These are phyloP conservation scores for Zea luxurians DNA, from an alignment of 176 grass and related monocot species.

Conservation along the genomic window DNA sequence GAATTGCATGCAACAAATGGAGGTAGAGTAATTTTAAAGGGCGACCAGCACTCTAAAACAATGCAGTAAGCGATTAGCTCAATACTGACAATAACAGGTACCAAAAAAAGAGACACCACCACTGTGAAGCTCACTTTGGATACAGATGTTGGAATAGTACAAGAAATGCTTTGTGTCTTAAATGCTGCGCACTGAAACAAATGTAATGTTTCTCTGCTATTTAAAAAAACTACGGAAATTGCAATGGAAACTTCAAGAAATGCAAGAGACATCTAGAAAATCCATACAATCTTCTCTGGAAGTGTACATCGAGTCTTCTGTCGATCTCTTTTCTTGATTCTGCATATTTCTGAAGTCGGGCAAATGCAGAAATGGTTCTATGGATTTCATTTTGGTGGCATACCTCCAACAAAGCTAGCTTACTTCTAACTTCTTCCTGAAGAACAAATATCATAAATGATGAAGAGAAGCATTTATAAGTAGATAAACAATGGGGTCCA, in stretches of 20 bases:
- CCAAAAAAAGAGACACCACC: background rate
- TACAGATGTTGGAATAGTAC: background rate
- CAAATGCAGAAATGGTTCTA: slow-evolving; percentile 53
- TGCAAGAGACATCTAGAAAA: slow-evolving; percentile 2
- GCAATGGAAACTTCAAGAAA: slow-evolving; percentile 19
- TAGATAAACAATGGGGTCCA: slow-evolving; percentile 1
- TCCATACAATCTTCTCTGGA: slow-evolving; percentile 87
- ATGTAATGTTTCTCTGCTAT: slow-evolving; percentile 13
- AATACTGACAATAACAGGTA: slow-evolving; percentile 7
- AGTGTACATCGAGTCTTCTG: slow-evolving; percentile 72
- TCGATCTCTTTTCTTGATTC: slow-evolving; percentile 82
- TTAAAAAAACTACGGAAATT: slow-evolving; percentile 11
- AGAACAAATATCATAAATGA: slow-evolving; percentile 34
- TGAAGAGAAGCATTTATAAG: slow-evolving; percentile 27
- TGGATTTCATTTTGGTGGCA: slow-evolving; percentile 72
- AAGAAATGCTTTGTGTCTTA: slow-evolving; percentile 10
- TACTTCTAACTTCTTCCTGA: slow-evolving; percentile 74
- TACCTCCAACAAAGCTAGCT: slow-evolving; percentile 53
- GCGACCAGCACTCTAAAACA: background rate
- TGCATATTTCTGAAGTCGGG: slow-evolving; percentile 58
- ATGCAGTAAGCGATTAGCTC: background rate
- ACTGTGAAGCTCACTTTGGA: slow-evolving; percentile 10
- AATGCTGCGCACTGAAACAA: slow-evolving; percentile 5
- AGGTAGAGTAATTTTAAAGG: background rate
- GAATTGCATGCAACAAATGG: background rate